Evolutionary conservation across 352 stramenopile species (phyloP), one percentile per base, ranked within the genome.

Genomic region (Elongisporangium anandrum): DNA sequence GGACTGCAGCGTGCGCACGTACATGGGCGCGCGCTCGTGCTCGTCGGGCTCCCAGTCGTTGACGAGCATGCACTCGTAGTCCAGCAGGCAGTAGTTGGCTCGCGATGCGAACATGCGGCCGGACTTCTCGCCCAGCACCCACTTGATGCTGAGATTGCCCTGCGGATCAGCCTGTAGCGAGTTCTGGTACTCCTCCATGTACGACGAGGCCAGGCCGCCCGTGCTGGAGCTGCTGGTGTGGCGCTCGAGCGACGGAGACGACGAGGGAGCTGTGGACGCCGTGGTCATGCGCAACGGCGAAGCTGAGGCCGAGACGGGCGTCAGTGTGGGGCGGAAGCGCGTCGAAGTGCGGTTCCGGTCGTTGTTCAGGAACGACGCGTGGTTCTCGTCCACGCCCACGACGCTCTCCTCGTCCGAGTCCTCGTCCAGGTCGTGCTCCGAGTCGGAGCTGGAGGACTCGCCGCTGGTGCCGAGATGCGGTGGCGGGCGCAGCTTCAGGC

Each of bases 31-130:
- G 4, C 60, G 41, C 48, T 79, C 67, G 1, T 67, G 66, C 51
- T 65, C 56, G 41, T 84, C 77, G 24, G 29, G 29, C 29, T 84
- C 75, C 83, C 83, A 92, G 65, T 92, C 83, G 52, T 88, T 87
- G 34, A 90, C 72, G 53, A 92, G 57, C 20, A 88, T 69, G 34
- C 81, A 88, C 52, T 89, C 77, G 64, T 90, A 92, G 72, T 92
- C 83, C 34, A 92, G 52, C 22, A 90, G 68, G 29, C 79, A 89
- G 52, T 82, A 85, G 6, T 87, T 81, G 20, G 75, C 74, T 15
- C 79, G 73, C 54, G 77, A 73, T n/a, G 71, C 72, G 61, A 92
- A 90, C 73, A 92, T 83, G 9, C 78, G 74, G 22, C 75, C 79
- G 9, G 70, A 70, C 29, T 85, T 82, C 51, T 92, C 83, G 23